phyloP scores from a whole-genome alignment of 768 basidiomycete species.

The Mycena galopus region DNA sequence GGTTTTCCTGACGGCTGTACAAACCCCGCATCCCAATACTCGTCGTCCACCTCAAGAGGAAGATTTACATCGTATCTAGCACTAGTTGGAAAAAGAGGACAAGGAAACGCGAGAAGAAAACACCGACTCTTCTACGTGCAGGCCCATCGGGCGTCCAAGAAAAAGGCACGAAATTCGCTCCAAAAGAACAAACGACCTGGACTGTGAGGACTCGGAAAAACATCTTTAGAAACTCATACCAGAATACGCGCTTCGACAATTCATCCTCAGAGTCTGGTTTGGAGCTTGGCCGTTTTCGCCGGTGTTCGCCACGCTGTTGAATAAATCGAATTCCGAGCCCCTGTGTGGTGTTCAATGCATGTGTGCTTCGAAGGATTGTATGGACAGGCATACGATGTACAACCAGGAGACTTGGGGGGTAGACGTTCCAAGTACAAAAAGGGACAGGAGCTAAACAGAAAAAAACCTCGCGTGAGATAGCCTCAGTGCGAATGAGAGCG shows the following conservation, averaged over 20 bases:
- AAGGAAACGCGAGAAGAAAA: not conserved
- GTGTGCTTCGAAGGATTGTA: no score
- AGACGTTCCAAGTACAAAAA: not conserved
- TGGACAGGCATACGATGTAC: not conserved
- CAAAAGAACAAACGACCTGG: not conserved
- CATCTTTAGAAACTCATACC: not conserved
- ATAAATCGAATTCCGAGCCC: not conserved
- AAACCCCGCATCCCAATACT: not conserved
- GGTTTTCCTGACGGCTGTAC: not conserved
- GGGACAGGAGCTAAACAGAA: not conserved
- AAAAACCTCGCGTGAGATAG: not conserved
- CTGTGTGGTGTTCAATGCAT: not conserved
- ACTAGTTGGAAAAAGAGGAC: not conserved
- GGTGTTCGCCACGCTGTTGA: not conserved
- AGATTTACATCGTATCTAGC: not conserved
- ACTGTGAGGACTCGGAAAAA: not conserved
- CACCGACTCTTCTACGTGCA: not conserved
- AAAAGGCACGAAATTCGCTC: not conserved
- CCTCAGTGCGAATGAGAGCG: constrained; percentile 14
- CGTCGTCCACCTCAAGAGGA: not conserved
- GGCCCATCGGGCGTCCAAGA: not conserved
- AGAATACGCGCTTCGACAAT: not conserved
- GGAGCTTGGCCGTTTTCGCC: not conserved
- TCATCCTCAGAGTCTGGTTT: not conserved
- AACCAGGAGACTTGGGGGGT: not conserved